Base-by-base conservation (phyloP, 148 eudicot species). In the Cornus florida region DNA sequence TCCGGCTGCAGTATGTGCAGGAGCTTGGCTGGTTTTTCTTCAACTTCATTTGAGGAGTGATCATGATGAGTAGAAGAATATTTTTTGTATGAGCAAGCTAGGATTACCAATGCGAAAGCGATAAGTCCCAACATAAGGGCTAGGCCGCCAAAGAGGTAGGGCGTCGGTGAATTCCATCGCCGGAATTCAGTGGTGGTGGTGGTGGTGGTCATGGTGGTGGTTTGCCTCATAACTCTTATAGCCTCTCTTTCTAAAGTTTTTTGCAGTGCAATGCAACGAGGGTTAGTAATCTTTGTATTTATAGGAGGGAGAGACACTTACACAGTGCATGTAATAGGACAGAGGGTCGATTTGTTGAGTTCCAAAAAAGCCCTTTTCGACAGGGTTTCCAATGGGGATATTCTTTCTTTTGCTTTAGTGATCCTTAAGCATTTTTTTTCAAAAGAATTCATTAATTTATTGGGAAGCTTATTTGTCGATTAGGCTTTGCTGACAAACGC, bases 41-140 rank as follows among this genome's bases (percentile, higher is more conserved):
- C 69, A 13, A 38, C 75, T 0, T 71, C 84, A n/a, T 8, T 62
- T 48, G 12, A 17, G 50, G 73, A 13, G 46, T 62, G 66, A 62
- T 50, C 64, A 28, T 28, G 28, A 28, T 28, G 28, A 28, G 28
- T 0, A 32, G 75, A 65, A 35, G 74, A 74, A 1, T 86, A 75
- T 11, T 78, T 84, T 66, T 66, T 74, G 67, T 78, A 80, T 43
- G 88, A 79, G 71, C 90, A 89, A 69, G 89, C 90, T 28, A 91
- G 81, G n/a, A 91, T 80, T 22, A 88, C n/a, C 68, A 91, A 82
- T 62, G 91, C 90, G 3, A 82, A 24, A 3, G 88, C 88, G n/a
- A 91, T 86, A 2, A 89, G 77, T 0, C 57, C 71, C 43, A 91
- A 41, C 69, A 89, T 76, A 6, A 86, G 14, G 0, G 82, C 75